These are phyloP conservation scores for Apiospora hydei DNA, from an alignment of 2,329 filamentous ascomycete species.

Conservation along the genomic window DNA sequence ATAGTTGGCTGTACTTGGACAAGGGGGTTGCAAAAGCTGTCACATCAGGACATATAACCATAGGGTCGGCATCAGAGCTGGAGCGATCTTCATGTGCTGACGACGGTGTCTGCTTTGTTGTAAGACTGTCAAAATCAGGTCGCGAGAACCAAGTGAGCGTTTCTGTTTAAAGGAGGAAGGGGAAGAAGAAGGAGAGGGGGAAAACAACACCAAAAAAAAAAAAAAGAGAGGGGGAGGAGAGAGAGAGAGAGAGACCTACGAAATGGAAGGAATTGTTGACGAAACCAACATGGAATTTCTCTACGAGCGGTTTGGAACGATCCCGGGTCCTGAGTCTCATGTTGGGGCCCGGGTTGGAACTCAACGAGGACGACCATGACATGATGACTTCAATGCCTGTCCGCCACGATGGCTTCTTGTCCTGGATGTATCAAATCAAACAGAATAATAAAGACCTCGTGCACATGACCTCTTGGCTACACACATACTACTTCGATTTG, in stretches of 20 bases:
- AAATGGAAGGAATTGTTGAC: not conserved
- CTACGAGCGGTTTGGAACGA: not conserved
- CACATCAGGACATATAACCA: conserved; percentile 13
- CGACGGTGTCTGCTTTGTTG: not conserved
- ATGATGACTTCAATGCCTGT: not conserved
- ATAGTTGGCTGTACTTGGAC: not conserved
- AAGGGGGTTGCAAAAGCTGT: not conserved
- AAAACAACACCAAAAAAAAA: not conserved
- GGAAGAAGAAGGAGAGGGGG: not conserved
- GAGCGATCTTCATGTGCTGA: not conserved
- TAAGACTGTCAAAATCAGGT: not conserved
- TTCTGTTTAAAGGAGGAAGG: not conserved
- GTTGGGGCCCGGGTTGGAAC: not conserved
- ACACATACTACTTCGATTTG: not conserved
- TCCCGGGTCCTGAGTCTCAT: conserved; percentile 7
- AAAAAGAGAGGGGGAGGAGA: not conserved
- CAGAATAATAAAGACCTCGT: not conserved
- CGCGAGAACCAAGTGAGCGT: not conserved
- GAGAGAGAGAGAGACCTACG: not conserved
- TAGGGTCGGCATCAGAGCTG: not conserved
- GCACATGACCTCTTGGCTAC: not conserved
- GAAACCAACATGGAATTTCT: not conserved
- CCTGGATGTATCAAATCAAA: not conserved
- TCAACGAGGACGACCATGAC: conserved; percentile 7
- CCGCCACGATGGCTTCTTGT: not conserved